Base-by-base conservation (phyloP, 1,139 yeast genomes). In the Kodamaea ohmeri region DNA sequence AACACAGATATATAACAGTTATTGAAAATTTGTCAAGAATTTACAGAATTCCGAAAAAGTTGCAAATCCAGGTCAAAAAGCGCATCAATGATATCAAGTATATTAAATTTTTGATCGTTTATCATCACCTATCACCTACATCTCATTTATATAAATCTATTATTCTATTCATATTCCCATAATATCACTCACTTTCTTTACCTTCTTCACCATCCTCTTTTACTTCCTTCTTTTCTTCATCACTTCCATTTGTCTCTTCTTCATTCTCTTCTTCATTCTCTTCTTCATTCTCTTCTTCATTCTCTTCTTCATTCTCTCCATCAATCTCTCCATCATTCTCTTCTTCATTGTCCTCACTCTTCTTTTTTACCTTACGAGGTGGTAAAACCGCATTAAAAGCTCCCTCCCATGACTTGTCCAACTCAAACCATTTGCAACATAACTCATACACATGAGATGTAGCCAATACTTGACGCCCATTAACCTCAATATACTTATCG, bases 381-480 rank as follows among this genome's bases (percentile, higher is more conserved):
- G 98, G 98, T 36, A 92, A 70, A 1, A 87, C 92, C 21, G 74
- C 71, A 56, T 88, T 90, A 56, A 92, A 90, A 0, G 97, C 95
- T 38, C 59, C 63, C 48, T 79, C 85, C 98, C 98, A 92, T 59
- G 87, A 87, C 44, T 71, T 72, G 26, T 66, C 65, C 27, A 43
- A 45, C 53, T 88, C 95, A 45, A 81, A 73, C 87, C 94, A 90
- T 56, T 81, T 78, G 40, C 92, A 71, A 63, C 89, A 69, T 45
- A 92, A 65, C 59, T 92, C 96, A 46, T 87, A 84, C 13, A 92
- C 98, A 56, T 92, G 98, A 29, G 95, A 85, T 0, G 97, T 89
- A 1, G 98, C 95, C 45, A 92, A 67, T 2, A 92, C 97, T 48
- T 80, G 80, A 48, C 97, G 74, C 1, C 97, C 96, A 44, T 86